Conservation (phyloP, 257 asterid genomes). For the Solanum pennellii region DNA sequence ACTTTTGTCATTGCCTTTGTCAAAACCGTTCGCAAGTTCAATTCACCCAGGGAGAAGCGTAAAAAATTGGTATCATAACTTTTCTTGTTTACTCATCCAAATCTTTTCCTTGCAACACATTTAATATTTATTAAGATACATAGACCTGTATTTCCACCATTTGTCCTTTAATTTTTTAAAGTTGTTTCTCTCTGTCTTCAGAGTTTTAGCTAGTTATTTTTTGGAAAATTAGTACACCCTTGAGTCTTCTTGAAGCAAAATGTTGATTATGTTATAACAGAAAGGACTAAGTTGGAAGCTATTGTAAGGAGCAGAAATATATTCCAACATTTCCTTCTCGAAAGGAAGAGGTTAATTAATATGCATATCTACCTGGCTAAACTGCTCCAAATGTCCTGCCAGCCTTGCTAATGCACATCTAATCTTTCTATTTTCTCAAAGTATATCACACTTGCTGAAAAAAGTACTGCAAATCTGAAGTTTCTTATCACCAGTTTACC, state of each 20-base stretch:
- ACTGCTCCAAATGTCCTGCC: neutral
- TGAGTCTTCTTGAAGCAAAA: neutral
- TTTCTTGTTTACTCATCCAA: neutral
- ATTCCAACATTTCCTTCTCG: neutral
- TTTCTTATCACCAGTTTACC: neutral
- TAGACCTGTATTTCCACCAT: neutral
- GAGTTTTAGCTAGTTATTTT: neutral
- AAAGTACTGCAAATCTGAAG: neutral
- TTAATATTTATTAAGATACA: neutral
- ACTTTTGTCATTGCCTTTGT: conserved; percentile 76
- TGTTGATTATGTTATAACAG: neutral
- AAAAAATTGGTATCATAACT: conserved; percentile 44
- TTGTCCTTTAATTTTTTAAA: neutral
- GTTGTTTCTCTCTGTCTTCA: neutral
- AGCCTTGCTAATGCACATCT: neutral
- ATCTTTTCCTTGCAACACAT: neutral
- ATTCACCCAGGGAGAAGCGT: conserved; percentile 73
- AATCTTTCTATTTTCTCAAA: neutral
- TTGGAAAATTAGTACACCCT: neutral
- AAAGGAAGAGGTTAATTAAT: neutral
- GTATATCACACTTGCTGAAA: neutral
- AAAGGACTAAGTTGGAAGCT: neutral
- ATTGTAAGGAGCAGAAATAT: neutral
- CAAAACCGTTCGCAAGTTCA: conserved; percentile 66
- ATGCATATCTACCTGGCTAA: neutral